These are phyloP conservation scores for Aspergillus funiculosus DNA, from an alignment of 495 filamentous ascomycete species.

Conservation along the genomic window DNA sequence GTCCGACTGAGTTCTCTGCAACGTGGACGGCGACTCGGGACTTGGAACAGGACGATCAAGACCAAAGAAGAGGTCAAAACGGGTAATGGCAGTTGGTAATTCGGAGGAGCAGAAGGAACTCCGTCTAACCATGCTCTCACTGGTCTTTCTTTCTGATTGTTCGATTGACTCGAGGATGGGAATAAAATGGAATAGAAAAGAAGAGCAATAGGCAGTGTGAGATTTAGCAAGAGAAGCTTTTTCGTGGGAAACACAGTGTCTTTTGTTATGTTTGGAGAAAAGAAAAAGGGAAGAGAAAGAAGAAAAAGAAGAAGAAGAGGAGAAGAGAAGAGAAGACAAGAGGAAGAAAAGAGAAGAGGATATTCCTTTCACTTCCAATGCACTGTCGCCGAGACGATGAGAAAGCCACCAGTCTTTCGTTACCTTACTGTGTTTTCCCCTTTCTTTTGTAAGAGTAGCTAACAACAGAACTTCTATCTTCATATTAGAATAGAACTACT, in stretches of 20 bases:
- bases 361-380: neutral
- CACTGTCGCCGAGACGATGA: conserved; percentile 6
- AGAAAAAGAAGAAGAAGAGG: conserved; percentile 16
- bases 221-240: neutral
- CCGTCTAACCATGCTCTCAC: conserved; percentile 6
- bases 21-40: no score
- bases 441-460: no score
- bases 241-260: neutral
- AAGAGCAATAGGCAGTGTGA: neutral
- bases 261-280: neutral
- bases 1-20: no score
- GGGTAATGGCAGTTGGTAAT: neutral
- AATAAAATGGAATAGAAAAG: no score
- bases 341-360: conserved; percentile 16
- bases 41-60: conserved; percentile 5
- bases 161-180: neutral
- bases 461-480: no score
- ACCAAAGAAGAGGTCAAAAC: conserved; percentile 16
- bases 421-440: neutral
- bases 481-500: no score
- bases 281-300: neutral
- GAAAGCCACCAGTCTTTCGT: neutral
- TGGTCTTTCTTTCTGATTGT: neutral
- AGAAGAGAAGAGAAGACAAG: neutral
- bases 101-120: conserved; percentile 18